Conservation (phyloP, 1,139 yeast species). For the Pichia sp. region DNA sequence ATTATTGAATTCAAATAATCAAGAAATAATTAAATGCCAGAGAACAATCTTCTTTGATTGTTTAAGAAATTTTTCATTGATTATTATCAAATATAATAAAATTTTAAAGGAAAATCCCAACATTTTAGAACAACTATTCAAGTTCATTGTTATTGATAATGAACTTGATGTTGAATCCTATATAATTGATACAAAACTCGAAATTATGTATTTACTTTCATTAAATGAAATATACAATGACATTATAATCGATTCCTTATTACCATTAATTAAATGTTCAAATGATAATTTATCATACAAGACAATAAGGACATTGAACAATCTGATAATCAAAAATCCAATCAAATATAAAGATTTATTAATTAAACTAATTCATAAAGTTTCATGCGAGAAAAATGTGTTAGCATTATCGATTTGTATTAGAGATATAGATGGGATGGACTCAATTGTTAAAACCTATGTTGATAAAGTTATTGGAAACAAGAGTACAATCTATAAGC, state of each 20-base stretch:
- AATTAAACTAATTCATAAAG: background rate
- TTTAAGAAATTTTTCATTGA: conserved; percentile 9
- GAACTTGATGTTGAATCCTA: conserved; percentile 37
- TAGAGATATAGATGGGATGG: background rate
- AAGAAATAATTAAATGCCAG: background rate
- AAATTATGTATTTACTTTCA: conserved; percentile 75
- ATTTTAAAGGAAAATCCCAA: background rate
- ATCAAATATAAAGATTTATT: background rate
- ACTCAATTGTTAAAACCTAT: background rate
- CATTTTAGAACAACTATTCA: background rate
- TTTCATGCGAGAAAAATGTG: conserved; percentile 3
- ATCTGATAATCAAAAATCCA: conserved; percentile 60
- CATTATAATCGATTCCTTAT: conserved; percentile 75
- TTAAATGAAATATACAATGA: conserved; percentile 81
- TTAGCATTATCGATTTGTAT: conserved; percentile 4
- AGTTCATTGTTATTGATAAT: background rate
- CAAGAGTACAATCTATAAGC: background rate
- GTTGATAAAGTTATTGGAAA: background rate
- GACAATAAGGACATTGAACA: conserved; percentile 85
- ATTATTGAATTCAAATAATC: background rate
- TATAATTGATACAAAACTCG: conserved; percentile 85
- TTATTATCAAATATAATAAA: conserved; percentile 4
- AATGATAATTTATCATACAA: conserved; percentile 37
- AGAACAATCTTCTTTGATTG: conserved; percentile 6
- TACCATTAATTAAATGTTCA: conserved; percentile 39